phyloP scores from a whole-genome alignment of 331 rosid genomes.

The Arachis monticola region DNA sequence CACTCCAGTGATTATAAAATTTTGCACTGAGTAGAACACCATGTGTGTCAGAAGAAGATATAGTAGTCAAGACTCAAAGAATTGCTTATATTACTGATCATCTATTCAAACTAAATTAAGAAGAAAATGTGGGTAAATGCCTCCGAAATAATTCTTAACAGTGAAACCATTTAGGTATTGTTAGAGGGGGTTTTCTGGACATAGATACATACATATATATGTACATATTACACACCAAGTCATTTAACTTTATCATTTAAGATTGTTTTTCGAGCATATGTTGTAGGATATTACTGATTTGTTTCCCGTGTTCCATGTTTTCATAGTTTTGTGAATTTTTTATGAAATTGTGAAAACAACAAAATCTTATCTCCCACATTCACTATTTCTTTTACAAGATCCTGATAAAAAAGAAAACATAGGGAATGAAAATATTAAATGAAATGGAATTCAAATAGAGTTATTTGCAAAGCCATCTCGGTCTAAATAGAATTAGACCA shows the following conservation, averaged over 20 bases:
- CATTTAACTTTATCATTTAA: not conserved
- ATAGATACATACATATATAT: too few relatives aligned
- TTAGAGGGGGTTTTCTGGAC: too few relatives aligned
- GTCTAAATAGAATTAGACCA: too few relatives aligned
- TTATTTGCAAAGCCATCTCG: too few relatives aligned
- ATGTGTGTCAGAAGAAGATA: not conserved
- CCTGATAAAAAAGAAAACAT: too few relatives aligned
- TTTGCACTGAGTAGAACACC: not conserved
- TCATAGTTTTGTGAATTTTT: too few relatives aligned
- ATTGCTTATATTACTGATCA: not conserved
- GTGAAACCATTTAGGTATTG: not conserved
- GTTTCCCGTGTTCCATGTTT: too few relatives aligned
- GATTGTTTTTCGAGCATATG: not conserved
- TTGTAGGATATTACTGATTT: slow-evolving; percentile 7
- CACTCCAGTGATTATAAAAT: not conserved
- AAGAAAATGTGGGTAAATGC: not conserved
- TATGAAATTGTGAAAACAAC: too few relatives aligned
- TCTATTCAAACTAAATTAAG: not conserved
- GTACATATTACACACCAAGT: not conserved
- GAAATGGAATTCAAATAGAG: too few relatives aligned
- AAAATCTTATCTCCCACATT: too few relatives aligned
- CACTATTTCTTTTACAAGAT: too few relatives aligned
- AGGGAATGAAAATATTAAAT: too few relatives aligned
- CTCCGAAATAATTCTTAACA: not conserved
- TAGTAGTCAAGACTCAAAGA: not conserved